phyloP scores from a whole-genome alignment of 208 protist genomes.

The Trypanosoma mega region DNA sequence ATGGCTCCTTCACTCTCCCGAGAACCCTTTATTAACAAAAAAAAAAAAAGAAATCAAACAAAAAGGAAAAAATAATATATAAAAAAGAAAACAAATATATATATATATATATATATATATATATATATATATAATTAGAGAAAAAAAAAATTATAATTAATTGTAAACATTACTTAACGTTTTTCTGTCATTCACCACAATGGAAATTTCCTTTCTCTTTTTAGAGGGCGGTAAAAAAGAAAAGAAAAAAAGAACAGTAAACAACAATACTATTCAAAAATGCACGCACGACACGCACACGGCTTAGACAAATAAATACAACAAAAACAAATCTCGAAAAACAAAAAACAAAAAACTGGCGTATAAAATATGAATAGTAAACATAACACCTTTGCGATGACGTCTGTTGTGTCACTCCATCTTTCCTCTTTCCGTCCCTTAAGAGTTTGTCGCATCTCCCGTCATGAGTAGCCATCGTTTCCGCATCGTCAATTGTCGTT shows the following conservation, averaged over 20 bases:
- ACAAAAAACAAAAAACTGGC: too few relatives aligned
- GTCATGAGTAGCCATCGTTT: constrained; percentile 50
- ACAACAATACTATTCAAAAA: constrained; percentile 3
- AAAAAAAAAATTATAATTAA: neutral
- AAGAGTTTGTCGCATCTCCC: neutral
- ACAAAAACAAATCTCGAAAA: neutral
- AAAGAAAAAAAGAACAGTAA: constrained; percentile 9
- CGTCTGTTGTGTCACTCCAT: neutral
- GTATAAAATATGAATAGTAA: constrained; percentile 3
- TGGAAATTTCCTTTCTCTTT: too few relatives aligned
- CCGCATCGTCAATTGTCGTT: constrained; percentile 47
- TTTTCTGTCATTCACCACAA: too few relatives aligned
- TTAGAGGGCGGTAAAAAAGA: neutral
- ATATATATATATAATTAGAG: neutral
- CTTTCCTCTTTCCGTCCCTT: neutral
- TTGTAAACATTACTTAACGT: too few relatives aligned
- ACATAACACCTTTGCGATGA: too few relatives aligned
- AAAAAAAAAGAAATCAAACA: constrained; percentile 20
- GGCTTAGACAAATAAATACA: constrained; percentile 4
- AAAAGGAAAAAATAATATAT: too few relatives aligned
- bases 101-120: constrained; percentile 13
- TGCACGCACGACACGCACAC: too few relatives aligned
- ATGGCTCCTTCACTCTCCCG: too few relatives aligned
- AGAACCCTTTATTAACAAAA: neutral
- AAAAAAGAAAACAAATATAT: constrained; percentile 21